Conservation (phyloP, 1,139 yeast species). For the Hyphopichia khmerensis region DNA sequence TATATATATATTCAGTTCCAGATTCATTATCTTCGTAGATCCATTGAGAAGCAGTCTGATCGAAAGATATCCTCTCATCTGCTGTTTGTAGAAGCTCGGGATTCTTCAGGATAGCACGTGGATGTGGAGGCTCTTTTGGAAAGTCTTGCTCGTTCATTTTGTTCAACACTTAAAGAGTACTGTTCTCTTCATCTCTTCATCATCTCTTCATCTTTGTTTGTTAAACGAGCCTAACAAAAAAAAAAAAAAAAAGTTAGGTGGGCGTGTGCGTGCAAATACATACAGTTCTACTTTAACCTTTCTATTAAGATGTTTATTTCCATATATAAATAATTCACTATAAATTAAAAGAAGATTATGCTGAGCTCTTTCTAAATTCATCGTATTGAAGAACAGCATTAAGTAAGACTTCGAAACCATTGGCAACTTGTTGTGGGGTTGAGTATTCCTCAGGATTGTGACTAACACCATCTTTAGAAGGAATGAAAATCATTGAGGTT, state of each 20-base stretch:
- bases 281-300: too few species aligned
- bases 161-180: not conserved
- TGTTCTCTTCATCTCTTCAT: not conserved
- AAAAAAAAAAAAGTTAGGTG: not conserved
- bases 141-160: slow-evolving; percentile 8
- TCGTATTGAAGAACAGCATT: slow-evolving; percentile 62
- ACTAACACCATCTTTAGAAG: slow-evolving; percentile 67
- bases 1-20: slow-evolving; percentile 16
- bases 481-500: slow-evolving; percentile 74
- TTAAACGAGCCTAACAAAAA: not conserved
- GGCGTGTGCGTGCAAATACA: not conserved
- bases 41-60: slow-evolving; percentile 24
- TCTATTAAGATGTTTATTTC: too few species aligned
- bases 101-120: slow-evolving; percentile 12
- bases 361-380: slow-evolving; percentile 8
- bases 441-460: slow-evolving; percentile 70
- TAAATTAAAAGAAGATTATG: not conserved
- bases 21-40: slow-evolving; percentile 16
- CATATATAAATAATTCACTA: too few species aligned
- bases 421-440: slow-evolving; percentile 58
- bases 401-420: slow-evolving; percentile 58
- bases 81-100: slow-evolving; percentile 15
- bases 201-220: not conserved
- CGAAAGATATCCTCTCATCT: slow-evolving; percentile 30
- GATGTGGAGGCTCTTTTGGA: slow-evolving; percentile 23